Conservation (phyloP, 1,284 basidiomycete species). For the Fomitopsis pinicola region DNA sequence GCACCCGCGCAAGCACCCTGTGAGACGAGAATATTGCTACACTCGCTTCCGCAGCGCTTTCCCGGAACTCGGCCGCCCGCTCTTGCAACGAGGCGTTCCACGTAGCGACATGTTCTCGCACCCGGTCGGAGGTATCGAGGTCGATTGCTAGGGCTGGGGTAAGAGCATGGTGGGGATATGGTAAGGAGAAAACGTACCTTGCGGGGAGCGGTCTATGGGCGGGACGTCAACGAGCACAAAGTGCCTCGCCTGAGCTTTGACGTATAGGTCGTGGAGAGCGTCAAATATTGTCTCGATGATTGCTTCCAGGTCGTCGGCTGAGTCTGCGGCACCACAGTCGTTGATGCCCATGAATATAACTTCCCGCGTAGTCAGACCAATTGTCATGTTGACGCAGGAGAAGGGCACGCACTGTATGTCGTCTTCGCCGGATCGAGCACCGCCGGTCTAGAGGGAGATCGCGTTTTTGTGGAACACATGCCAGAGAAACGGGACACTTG, state of each 20-base stretch:
- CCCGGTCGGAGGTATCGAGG: conserved; percentile 6
- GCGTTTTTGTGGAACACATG: conserved; percentile 5
- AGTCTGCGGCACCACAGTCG: conserved; percentile 16
- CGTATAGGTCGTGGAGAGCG: conserved; percentile 17
- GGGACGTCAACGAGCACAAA: conserved; percentile 25
- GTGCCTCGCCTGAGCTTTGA: conserved; percentile 22
- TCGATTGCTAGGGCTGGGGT: neutral
- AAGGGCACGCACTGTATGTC: conserved; percentile 5
- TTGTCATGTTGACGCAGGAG: neutral
- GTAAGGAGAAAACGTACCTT: conserved; percentile 8
- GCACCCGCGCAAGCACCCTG: conserved; percentile 25
- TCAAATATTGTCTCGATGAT: conserved; percentile 18
- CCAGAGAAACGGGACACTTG: conserved; percentile 13
- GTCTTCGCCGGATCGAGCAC: conserved; percentile 7
- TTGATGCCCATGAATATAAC: conserved; percentile 20
- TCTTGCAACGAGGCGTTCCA: conserved; percentile 28
- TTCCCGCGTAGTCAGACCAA: neutral
- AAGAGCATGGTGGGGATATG: neutral
- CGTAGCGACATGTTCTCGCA: conserved; percentile 18
- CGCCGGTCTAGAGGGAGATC: neutral
- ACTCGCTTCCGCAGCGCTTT: conserved; percentile 14
- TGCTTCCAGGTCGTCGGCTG: conserved; percentile 14
- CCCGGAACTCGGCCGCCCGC: conserved; percentile 20
- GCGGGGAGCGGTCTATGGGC: conserved; percentile 20
- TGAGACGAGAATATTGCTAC: conserved; percentile 31